A percentile compares a stretch with the other conserved stretches of the same genome.
Conservation (phyloP, 768 basidiomycete species). For the Neoboletus brunneissimus region DNA sequence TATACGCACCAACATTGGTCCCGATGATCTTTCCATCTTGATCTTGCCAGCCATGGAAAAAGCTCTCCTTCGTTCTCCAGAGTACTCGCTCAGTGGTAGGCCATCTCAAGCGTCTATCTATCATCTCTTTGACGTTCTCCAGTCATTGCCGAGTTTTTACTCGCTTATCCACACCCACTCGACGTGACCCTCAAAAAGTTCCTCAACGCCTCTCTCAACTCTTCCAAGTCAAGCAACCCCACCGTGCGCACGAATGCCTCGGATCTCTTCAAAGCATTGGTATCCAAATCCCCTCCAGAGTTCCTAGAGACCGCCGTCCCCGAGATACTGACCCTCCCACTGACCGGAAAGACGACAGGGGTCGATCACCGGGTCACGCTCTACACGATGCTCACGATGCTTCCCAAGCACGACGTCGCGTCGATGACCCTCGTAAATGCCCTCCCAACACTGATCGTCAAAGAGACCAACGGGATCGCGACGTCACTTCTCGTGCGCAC, state of each 20-base stretch:
- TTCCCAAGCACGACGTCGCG: slow-evolving; percentile 48
- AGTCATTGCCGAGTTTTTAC: slow-evolving; percentile 62
- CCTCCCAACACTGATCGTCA: slow-evolving; percentile 48
- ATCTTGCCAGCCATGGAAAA: slow-evolving; percentile 79
- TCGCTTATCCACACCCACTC: slow-evolving; percentile 50
- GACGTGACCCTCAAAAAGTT: slow-evolving; percentile 49
- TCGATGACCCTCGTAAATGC: slow-evolving; percentile 44
- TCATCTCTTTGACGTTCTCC: slow-evolving; percentile 1
- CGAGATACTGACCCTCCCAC: slow-evolving; percentile 73
- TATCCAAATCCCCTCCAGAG: slow-evolving; percentile 33
- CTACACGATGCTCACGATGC: slow-evolving; percentile 67
- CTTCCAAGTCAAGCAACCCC: slow-evolving; percentile 71
- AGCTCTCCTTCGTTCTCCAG: slow-evolving; percentile 77
- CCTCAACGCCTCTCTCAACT: slow-evolving; percentile 57
- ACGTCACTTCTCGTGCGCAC: slow-evolving; percentile 51
- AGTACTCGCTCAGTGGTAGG: slow-evolving; percentile 66
- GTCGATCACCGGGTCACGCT: slow-evolving; percentile 82
- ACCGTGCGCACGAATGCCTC: slow-evolving; percentile 55
- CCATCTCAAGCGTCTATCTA: background rate
- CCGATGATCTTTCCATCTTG: slow-evolving; percentile 47
- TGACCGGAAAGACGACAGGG: slow-evolving; percentile 81
- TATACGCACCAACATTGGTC: slow-evolving; percentile 48
- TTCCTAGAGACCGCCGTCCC: slow-evolving; percentile 47
- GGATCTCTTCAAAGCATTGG: slow-evolving; percentile 53
- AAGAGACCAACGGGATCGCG: slow-evolving; percentile 77